Conservation (phyloP, 1,139 yeast genomes). For the Geotrichum cucujoidarum region DNA sequence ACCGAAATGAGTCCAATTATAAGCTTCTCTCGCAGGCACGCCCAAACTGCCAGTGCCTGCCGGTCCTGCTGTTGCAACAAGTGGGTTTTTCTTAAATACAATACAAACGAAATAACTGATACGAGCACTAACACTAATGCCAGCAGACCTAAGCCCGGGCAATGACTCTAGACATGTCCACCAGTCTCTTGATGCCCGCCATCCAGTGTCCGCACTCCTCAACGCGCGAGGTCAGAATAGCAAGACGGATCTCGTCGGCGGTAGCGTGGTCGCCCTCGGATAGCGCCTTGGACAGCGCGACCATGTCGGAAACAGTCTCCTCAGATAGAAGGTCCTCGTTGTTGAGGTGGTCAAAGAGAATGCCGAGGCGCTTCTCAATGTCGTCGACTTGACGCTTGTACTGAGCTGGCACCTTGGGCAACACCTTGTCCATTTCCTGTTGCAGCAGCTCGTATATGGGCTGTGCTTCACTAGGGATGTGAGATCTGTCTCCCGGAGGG, state of each 20-base stretch:
- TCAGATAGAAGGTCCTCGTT: conserved; percentile 61
- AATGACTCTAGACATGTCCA: conserved; percentile 54
- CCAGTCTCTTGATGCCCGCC: conserved; percentile 83
- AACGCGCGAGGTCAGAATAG: conserved; percentile 60
- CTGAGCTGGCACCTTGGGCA: conserved; percentile 72
- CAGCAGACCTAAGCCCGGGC: conserved; percentile 6
- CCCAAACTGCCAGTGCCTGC: no score
- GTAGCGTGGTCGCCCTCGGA: conserved; percentile 50
- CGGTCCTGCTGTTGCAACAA: no score
- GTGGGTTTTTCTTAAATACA: no score
- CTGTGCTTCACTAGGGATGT: conserved; percentile 54
- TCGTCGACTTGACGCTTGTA: conserved; percentile 71
- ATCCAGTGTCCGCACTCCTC: conserved; percentile 90
- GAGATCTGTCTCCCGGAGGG: conserved; percentile 69
- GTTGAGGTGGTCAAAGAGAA: conserved; percentile 75
- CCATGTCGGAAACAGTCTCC: conserved; percentile 53
- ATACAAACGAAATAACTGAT: no score
- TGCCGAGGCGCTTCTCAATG: conserved; percentile 72
- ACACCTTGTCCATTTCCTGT: conserved; percentile 53
- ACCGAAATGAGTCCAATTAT: no score
- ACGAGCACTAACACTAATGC: no score
- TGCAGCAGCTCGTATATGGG: conserved; percentile 58
- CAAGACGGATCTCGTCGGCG: conserved; percentile 51
- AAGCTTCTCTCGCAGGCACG: no score
- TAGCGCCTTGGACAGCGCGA: conserved; percentile 49